Base-by-base conservation (phyloP, 2,329 filamentous ascomycete genomes). In the Periconia macrospinosa region DNA sequence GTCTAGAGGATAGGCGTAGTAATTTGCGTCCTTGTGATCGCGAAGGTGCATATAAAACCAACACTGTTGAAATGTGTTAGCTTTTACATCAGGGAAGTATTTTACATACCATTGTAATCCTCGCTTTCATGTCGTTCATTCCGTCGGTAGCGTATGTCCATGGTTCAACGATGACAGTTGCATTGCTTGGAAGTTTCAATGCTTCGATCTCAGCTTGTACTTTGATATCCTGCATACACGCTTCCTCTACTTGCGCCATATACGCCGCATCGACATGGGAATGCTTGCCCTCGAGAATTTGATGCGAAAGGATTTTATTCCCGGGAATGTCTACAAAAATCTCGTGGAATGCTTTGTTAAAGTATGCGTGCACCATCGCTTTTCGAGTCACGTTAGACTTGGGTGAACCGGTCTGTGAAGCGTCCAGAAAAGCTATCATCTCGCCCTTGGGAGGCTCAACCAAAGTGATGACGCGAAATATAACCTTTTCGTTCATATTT, bases 121-220 rank as follows among this genome's bases (percentile, higher is more conserved):
- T 71, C 46, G 76, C 59, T 0, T 65, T 67, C 75, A 81, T 81
- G 45, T 83, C 79, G 45, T 79, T 79, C 71, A 79, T 76, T 0
- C 81, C 81, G 62, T 84, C 80, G 0, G 79, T 78, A 0, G 76
- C 81, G 65, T 84, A 85, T 1, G 81, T 76, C 82, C 82, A 85
- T 0, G 82, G 76, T 58, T 85, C 82, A 37, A 82, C 75, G 3
- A 79, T 71, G 1, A 82, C 78, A 0, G 68, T 72, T 0, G 78
- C 73, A 1, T 71, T 77, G 6, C 69, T 57, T 0, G 82, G 81
- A 0, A 85, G 64, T 0, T 78, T 59, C 3, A 83, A 66, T 1
- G 61, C 63, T 1, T 64, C 47, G 18, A 82, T 76, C 47, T 79
- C 77, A 0, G 66, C 68, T 58, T 81, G 75, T 0, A 85, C 75